These are phyloP conservation scores for Ophidiomyces ophidiicola DNA, from an alignment of 2,329 filamentous ascomycete species.

Conservation along the genomic window DNA sequence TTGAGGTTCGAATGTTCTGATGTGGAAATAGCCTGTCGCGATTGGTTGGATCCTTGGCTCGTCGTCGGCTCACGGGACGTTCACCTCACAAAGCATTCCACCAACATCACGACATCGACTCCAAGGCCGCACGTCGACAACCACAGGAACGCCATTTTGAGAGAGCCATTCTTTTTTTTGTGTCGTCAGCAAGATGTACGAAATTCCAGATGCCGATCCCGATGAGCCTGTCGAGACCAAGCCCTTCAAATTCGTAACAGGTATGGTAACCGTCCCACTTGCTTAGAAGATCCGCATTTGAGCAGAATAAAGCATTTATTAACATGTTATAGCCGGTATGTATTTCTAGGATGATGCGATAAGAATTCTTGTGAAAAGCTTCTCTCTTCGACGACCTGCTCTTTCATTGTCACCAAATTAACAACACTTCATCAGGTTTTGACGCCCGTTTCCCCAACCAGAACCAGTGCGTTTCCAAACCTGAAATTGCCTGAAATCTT, in stretches of 20 bases:
- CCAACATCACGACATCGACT: slow-evolving; percentile 7
- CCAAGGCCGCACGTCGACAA: slow-evolving; percentile 20
- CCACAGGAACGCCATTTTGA: slow-evolving; percentile 22
- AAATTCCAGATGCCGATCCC: slow-evolving; percentile 43
- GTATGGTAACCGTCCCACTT: slow-evolving; percentile 45
- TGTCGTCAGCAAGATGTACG: slow-evolving; percentile 60
- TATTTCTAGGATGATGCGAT: slow-evolving; percentile 14
- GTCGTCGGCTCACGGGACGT: slow-evolving; percentile 15
- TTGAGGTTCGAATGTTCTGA: slow-evolving; percentile 9
- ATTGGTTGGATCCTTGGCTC: slow-evolving; percentile 11
- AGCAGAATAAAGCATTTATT: slow-evolving; percentile 33
- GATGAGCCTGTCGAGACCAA: slow-evolving; percentile 82
- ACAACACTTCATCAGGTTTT: slow-evolving; percentile 56
- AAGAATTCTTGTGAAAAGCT: neutral
- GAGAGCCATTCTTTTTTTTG: slow-evolving; percentile 25
- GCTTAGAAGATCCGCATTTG: neutral
- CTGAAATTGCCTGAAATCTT: neutral
- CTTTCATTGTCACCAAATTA: neutral
- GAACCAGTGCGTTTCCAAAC: slow-evolving; percentile 47
- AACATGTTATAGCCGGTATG: slow-evolving; percentile 37
- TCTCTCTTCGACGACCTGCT: slow-evolving; percentile 18
- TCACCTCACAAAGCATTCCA: slow-evolving; percentile 12
- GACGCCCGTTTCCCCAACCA: slow-evolving; percentile 97
- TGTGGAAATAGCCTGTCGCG: slow-evolving; percentile 11
- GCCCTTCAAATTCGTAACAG: slow-evolving; percentile 99